Percentiles rank a stretch among this genome's conserved stretches.
Conservation (phyloP, 2,329 filamentous ascomycete genomes). For the Colletotrichum tropicicola region DNA sequence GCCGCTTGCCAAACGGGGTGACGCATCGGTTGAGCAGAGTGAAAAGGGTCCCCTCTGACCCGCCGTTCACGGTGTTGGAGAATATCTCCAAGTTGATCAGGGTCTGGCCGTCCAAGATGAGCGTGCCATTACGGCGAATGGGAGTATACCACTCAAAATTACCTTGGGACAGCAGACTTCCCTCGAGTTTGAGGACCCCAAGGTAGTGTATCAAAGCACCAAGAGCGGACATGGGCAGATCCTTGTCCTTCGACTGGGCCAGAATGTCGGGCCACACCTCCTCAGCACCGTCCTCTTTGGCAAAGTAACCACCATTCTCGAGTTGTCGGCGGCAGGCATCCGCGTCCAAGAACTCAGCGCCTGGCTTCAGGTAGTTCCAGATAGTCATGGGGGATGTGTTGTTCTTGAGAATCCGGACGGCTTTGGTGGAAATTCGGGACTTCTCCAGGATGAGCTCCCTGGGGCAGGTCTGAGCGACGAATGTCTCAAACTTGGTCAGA, state of each 20-base stretch:
- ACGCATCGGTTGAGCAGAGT: conserved; percentile 91
- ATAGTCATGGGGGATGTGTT: conserved; percentile 92
- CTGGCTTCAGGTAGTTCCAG: conserved; percentile 92
- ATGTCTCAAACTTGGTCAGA: conserved; percentile 95
- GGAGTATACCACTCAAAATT: conserved; percentile 94
- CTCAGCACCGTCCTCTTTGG: conserved; percentile 58
- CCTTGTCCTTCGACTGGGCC: conserved; percentile 77
- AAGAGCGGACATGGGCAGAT: conserved; percentile 88
- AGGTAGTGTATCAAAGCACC: conserved; percentile 91
- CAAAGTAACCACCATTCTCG: conserved; percentile 82
- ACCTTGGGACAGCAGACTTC: conserved; percentile 84
- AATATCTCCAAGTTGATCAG: conserved; percentile 99
- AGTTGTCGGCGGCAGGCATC: conserved; percentile 85
- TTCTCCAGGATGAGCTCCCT: conserved; percentile 92
- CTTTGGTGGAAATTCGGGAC: conserved; percentile 84
- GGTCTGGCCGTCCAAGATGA: conserved; percentile 94
- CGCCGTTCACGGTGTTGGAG: conserved; percentile 89
- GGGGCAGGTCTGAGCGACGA: conserved; percentile 90
- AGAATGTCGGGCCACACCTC: conserved; percentile 81
- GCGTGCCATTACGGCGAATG: conserved; percentile 87
- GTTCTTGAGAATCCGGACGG: conserved; percentile 92
- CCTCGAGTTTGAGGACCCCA: conserved; percentile 86
- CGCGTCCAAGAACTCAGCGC: conserved; percentile 89
- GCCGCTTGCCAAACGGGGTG: conserved; percentile 95
- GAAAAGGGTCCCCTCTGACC: conserved; percentile 87